phyloP scores from a whole-genome alignment of 352 stramenopile genomes.

The Salisapilia sapeloensis region DNA sequence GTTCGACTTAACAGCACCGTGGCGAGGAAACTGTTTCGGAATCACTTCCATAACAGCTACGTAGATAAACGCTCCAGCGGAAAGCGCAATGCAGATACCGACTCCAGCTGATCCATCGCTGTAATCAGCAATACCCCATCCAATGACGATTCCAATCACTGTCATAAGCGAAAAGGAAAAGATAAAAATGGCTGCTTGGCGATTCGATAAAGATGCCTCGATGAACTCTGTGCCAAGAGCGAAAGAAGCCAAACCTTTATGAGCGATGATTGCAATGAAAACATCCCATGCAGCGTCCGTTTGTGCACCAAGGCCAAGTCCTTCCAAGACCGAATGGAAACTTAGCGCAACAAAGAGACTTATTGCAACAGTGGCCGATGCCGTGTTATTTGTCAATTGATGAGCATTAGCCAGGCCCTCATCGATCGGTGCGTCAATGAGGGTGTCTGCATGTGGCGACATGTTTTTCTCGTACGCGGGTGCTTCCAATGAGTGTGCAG shows the following conservation, averaged over 20 bases:
- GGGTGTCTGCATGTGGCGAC: slow-evolving; percentile 1
- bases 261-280: slow-evolving; percentile 57
- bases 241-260: slow-evolving; percentile 65
- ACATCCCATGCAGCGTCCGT: slow-evolving; percentile 52
- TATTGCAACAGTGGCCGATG: slow-evolving; percentile 40
- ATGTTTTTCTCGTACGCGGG: slow-evolving; percentile 16
- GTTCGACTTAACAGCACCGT: slow-evolving; percentile 8
- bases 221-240: slow-evolving; percentile 47
- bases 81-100: slow-evolving; percentile 42
- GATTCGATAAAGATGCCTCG: slow-evolving; percentile 28
- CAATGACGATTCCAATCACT: slow-evolving; percentile 27
- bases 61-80: slow-evolving; percentile 72
- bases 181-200: slow-evolving; percentile 27
- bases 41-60: slow-evolving; percentile 77
- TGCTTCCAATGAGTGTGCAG: slow-evolving; percentile 4
- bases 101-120: slow-evolving; percentile 23
- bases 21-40: slow-evolving; percentile 53
- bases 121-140: slow-evolving; percentile 19
- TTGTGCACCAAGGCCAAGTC: slow-evolving; percentile 56
- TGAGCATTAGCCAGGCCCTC: no score
- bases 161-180: slow-evolving; percentile 37
- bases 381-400: slow-evolving; percentile 1
- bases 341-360: slow-evolving; percentile 62
- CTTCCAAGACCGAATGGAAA: slow-evolving; percentile 70
- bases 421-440: background rate